Conservation (phyloP, 305 asterid genomes). For the Fraxinus latifolia region DNA sequence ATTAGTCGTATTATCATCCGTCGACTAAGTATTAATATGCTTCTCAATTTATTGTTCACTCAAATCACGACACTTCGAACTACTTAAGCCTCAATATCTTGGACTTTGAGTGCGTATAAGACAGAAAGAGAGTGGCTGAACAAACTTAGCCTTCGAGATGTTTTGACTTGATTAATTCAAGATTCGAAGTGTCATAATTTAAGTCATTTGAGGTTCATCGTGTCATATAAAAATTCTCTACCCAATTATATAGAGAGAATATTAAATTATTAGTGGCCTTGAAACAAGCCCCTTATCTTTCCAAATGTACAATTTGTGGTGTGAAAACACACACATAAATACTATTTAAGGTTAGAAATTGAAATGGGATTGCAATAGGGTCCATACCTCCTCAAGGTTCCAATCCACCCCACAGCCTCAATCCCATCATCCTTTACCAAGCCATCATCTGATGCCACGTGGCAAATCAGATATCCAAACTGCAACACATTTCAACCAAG, state of each 20-base stretch:
- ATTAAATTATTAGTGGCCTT: neutral
- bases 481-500: conserved; percentile 36
- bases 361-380: neutral
- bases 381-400: conserved; percentile 10
- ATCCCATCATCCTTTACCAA: conserved; percentile 29
- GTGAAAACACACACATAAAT: neutral
- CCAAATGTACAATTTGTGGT: neutral
- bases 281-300: neutral
- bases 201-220: neutral
- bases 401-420: conserved; percentile 22
- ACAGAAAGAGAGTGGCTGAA: no score
- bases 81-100: no score
- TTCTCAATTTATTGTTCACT: no score
- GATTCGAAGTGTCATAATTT: no score
- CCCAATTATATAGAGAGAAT: neutral
- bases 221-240: no score
- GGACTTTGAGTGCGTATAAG: no score
- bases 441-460: conserved; percentile 40
- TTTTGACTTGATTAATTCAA: no score
- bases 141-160: no score
- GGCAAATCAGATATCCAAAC: conserved; percentile 41
- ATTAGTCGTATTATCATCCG: no score
- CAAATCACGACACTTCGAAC: no score
- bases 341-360: neutral
- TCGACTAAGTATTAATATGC: no score